Percentiles rank a stretch among this genome's conserved stretches.
These are phyloP conservation scores for Clonostachys solani DNA, from an alignment of 2,329 filamentous ascomycete species.

Conservation along the genomic window DNA sequence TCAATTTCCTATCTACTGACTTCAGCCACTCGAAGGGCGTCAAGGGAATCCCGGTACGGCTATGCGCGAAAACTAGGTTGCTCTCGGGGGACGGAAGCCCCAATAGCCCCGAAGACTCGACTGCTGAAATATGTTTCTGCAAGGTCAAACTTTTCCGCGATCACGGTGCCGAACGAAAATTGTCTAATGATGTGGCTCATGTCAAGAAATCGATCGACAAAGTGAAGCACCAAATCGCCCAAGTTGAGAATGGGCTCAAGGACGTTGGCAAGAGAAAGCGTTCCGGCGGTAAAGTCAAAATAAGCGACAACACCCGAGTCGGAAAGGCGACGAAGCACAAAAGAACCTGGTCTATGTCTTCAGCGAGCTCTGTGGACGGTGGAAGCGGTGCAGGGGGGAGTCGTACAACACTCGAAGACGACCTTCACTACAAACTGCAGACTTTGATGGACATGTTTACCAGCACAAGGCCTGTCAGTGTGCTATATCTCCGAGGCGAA, in stretches of 20 bases:
- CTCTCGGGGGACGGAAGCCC: conserved; percentile 44
- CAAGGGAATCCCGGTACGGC: conserved; percentile 90
- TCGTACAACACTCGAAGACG: conserved; percentile 61
- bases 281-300: conserved; percentile 41
- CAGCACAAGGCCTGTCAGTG: conserved; percentile 73
- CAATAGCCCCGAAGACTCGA: conserved; percentile 36
- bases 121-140: conserved; percentile 80
- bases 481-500: conserved; percentile 73
- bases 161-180: conserved; percentile 89
- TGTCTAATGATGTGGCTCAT: conserved; percentile 91
- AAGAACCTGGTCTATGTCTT: conserved; percentile 92
- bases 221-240: conserved; percentile 86
- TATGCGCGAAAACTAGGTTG: conserved; percentile 85
- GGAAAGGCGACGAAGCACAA: conserved; percentile 90
- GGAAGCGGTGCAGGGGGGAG: conserved; percentile 32
- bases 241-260: conserved; percentile 65
- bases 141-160: conserved; percentile 97
- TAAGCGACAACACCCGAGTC: conserved; percentile 51
- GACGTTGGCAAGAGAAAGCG: conserved; percentile 64
- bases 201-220: conserved; percentile 97
- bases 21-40: conserved; percentile 99
- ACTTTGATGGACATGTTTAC: conserved; percentile 85
- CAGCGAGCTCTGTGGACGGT: conserved; percentile 54
- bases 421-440: conserved; percentile 73
- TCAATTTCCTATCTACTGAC: conserved; percentile 97